Base-by-base conservation (phyloP, 192 early-diverging fungal genomes). In the Coemansia erecta region DNA sequence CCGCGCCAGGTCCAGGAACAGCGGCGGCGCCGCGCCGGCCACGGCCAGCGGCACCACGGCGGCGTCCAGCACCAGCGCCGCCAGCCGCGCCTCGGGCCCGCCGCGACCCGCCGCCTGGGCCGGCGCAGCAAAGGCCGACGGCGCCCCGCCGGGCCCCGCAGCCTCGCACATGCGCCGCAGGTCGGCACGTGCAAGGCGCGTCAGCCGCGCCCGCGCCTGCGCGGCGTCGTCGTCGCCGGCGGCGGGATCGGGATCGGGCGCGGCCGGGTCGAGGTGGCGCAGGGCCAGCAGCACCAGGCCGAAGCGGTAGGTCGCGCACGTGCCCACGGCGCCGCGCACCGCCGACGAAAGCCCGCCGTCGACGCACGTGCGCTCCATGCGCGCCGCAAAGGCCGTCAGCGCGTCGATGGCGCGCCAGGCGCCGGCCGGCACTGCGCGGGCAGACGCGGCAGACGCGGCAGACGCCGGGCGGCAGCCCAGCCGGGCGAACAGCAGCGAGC, bases 31-130 rank as follows among this genome's bases (percentile, higher is more conserved):
- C 5, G 62, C 60, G 8, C 76, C 76, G 5, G 65, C 65, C 11
- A 64, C 55, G 13, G 65, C 66, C 22, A 79, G 76, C 18, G 70
- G 76, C 52, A 64, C 49, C n/a, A 79, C 58, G 6, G 61, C 47
- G 1, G 15, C 31, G 23, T 68, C 60, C 8, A 68, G 57, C 0
- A 72, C 41, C 15, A 59, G 26, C 60, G 11, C 5, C 12, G 54
- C 60, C 17, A 66, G 43, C 31, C 22, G 55, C 40, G 45, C 47
- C 3, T 53, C 51, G 0, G 50, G 33, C 23, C 28, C n/a, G 37
- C 23, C 28, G 14, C 47, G 13, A 0, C 11, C 28, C 33, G 31
- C 22, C 47, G 9, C 1, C n/a, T 11, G 23, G n/a, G 15, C 37
- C n/a, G 43, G 22, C 28, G 40, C 37, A 21, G 18, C 43, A 15